phyloP scores from a whole-genome alignment of 192 early-diverging fungal species.

The Backusella tuberculispora region DNA sequence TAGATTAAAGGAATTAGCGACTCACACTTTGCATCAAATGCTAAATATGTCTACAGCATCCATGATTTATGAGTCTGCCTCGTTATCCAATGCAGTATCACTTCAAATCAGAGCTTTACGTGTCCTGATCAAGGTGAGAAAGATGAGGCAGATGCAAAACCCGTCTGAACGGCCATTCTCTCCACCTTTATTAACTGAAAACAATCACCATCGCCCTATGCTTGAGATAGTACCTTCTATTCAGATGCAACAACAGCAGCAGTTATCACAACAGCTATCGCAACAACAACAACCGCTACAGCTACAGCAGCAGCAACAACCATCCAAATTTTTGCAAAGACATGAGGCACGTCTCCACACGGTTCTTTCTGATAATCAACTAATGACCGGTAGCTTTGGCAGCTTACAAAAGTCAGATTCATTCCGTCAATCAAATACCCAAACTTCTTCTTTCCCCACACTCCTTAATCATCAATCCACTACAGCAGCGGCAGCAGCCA shows the following conservation, averaged over 20 bases:
- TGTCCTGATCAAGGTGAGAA: constrained; percentile 58
- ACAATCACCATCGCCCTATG: neutral
- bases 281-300: constrained; percentile 44
- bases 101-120: constrained; percentile 62
- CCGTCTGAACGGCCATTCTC: neutral
- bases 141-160: constrained; percentile 41
- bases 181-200: neutral
- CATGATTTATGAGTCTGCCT: constrained; percentile 68
- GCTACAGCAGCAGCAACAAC: constrained; percentile 44
- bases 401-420: constrained; percentile 1
- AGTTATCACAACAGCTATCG: neutral
- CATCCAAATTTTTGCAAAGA: neutral
- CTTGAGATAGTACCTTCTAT: neutral
- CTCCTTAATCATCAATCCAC: neutral
- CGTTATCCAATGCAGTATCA: constrained; percentile 61
- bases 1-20: constrained; percentile 58
- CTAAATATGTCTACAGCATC: constrained; percentile 64
- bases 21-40: constrained; percentile 62
- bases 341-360: neutral
- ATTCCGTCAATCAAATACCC: neutral
- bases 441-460: neutral
- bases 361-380: neutral
- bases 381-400: neutral
- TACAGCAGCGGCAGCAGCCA: neutral
- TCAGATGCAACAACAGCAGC: neutral